A percentile compares a stretch with the other conserved stretches of the same genome.
These are phyloP conservation scores for Phytophthora pisi DNA, from an alignment of 352 stramenopile genomes.

Conservation along the genomic window DNA sequence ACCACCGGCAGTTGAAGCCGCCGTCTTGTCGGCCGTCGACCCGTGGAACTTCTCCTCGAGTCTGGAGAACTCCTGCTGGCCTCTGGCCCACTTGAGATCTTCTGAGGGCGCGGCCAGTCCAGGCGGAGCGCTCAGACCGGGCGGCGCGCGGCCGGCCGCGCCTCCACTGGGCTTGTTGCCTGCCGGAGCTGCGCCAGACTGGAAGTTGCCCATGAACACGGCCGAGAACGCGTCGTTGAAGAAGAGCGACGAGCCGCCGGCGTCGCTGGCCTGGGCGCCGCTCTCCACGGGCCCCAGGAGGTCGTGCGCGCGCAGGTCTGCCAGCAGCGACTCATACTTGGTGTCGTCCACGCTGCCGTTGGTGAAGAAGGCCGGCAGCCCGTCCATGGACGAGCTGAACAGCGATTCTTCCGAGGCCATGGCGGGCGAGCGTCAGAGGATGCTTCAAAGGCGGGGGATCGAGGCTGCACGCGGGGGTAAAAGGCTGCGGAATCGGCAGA, in stretches of 20 bases:
- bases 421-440: background rate
- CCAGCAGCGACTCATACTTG: constrained; percentile 88
- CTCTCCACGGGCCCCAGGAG: constrained; percentile 73
- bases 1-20: background rate
- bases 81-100: constrained; percentile 82
- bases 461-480: background rate
- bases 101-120: constrained; percentile 61
- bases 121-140: constrained; percentile 62
- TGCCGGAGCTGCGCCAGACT: constrained; percentile 30
- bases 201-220: constrained; percentile 84
- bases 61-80: constrained; percentile 75
- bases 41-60: constrained; percentile 58
- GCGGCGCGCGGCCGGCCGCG: constrained; percentile 37
- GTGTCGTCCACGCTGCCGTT: constrained; percentile 81
- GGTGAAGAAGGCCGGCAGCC: constrained; percentile 80
- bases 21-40: constrained; percentile 6
- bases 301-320: constrained; percentile 85
- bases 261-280: constrained; percentile 20
- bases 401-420: constrained; percentile 57
- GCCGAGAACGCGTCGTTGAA: constrained; percentile 88
- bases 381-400: constrained; percentile 51
- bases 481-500: background rate
- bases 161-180: constrained; percentile 20
- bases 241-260: constrained; percentile 68
- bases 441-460: background rate